A percentile compares a stretch with the other conserved stretches of the same genome.
These are phyloP conservation scores for Lactarius sp. DNA, from an alignment of 768 basidiomycete genomes.

Conservation along the genomic window DNA sequence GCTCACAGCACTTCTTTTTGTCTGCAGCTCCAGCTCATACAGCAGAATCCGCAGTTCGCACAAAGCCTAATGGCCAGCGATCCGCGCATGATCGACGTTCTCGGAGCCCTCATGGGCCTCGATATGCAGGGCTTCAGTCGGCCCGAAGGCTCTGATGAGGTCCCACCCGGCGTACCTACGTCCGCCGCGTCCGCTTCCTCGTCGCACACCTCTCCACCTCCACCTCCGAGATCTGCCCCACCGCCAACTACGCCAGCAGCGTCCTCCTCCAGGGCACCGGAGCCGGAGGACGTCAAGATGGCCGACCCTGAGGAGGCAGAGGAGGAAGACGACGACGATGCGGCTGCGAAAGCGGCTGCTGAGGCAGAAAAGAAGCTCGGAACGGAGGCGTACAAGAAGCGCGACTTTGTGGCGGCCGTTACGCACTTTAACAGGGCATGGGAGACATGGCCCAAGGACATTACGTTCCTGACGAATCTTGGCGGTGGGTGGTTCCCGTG, in stretches of 20 bases:
- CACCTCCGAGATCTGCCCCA: constrained; percentile 34
- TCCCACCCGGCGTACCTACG: constrained; percentile 56
- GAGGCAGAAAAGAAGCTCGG: constrained; percentile 77
- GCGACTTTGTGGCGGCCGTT: constrained; percentile 74
- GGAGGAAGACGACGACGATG: constrained; percentile 59
- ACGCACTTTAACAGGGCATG: constrained; percentile 80
- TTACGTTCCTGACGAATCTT: constrained; percentile 90
- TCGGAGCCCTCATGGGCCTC: constrained; percentile 90
- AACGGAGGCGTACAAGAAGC: constrained; percentile 77
- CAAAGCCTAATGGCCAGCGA: constrained; percentile 59
- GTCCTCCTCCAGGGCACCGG: constrained; percentile 30
- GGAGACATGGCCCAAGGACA: constrained; percentile 89
- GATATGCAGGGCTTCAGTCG: constrained; percentile 85
- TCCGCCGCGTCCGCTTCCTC: constrained; percentile 39
- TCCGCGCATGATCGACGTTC: constrained; percentile 89
- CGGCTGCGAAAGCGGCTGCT: constrained; percentile 69
- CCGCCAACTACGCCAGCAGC: constrained; percentile 37
- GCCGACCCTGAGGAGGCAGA: constrained; percentile 47
- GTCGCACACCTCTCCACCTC: constrained; percentile 34
- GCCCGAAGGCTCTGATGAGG: constrained; percentile 78
- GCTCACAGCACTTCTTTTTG: background rate
- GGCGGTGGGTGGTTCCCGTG: constrained; percentile 47
- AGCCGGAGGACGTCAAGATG: constrained; percentile 60
- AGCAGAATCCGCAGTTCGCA: constrained; percentile 63
- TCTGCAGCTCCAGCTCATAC: constrained; percentile 56